Evolutionary conservation across 140 eudicot genomes (phyloP), one percentile per base, ranked within the genome.

Genomic region (Stevia rebaudiana): DNA sequence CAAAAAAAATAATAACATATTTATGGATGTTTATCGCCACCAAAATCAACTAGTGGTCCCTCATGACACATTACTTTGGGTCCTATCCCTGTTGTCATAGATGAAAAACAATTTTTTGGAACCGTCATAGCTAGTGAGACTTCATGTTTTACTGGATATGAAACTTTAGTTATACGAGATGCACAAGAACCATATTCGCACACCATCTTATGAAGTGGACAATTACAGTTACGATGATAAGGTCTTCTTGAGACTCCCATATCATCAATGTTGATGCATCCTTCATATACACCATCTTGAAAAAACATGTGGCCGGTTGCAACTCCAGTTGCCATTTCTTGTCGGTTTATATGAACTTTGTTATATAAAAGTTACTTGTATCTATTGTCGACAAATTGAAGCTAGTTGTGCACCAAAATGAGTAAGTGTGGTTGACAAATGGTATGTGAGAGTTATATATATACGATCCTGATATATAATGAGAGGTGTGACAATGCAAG

Each of bases 171-270:
- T 51, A 35, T 0, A 8, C 4, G 55, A 48, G 55, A 67, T 40
- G 6, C 13, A 58, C 13, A 50, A 67, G 41, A 19, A 39, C 41
- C 41, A 66, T 49, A 13, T 8, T 48, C 63, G 39, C 11, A 6
- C 25, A 4, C 11, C 58, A 28, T 15, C 19, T 49, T 67, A 67
- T 74, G 79, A 18, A 74, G 69, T 3, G 74, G 74, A 59, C 79
- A 74, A 9, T 49, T 74, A 18, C 79, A 74, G 1, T 74, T 67
- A 58, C 74, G 58, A 19, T 74, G 79, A n/a, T 67, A 74, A 7
- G 79, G 79, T 59, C 79, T 58, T 74, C 74, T 74, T 3, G 61
- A 58, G 0, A 67, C 49, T 0, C 47, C 42, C 50, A 11, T 49
- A 39, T 74, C 74, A 3, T 74, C 69, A 9, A 11, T 59, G 40